Conservation (phyloP, 441 rosid species). For the Jatropha multifida region DNA sequence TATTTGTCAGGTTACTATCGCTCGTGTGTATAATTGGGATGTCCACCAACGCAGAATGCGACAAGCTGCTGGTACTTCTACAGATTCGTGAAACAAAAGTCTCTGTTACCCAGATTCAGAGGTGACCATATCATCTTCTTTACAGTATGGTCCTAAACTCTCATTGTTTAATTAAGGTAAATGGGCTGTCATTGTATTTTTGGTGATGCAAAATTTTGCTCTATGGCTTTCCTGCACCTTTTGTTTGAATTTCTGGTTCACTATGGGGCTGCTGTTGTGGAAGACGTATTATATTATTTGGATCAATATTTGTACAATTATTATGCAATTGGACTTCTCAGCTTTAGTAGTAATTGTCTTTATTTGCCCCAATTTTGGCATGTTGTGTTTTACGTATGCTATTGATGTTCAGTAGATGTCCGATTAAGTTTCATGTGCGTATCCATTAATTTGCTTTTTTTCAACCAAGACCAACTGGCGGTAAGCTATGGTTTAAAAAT, state of each 20-base stretch:
- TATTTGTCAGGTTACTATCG: slow-evolving; percentile 60
- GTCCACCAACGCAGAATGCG: slow-evolving; percentile 76
- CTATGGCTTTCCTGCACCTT: neutral
- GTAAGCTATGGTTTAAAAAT: neutral
- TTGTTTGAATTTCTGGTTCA: neutral
- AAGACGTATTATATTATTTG: slow-evolving; percentile 13
- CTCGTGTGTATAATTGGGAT: slow-evolving; percentile 85
- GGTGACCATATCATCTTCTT: slow-evolving; percentile 6
- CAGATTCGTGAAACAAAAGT: slow-evolving; percentile 42
- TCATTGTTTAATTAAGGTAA: slow-evolving; percentile 11
- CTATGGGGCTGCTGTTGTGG: slow-evolving; percentile 2
- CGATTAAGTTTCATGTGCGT: neutral
- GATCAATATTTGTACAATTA: neutral
- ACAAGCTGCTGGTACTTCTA: slow-evolving; percentile 46
- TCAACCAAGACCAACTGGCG: neutral
- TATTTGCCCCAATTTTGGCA: neutral
- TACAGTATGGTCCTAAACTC: slow-evolving; percentile 17
- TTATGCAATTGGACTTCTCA: neutral
- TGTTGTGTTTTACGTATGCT: slow-evolving; percentile 13
- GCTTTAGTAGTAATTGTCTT: slow-evolving; percentile 14
- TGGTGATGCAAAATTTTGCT: neutral
- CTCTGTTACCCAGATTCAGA: slow-evolving; percentile 6
- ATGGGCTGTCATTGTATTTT: slow-evolving; percentile 10
- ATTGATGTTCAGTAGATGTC: neutral
- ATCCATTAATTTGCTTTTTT: slow-evolving; percentile 1